Conservation (phyloP, 768 basidiomycete genomes). For the Mycena maculata region DNA sequence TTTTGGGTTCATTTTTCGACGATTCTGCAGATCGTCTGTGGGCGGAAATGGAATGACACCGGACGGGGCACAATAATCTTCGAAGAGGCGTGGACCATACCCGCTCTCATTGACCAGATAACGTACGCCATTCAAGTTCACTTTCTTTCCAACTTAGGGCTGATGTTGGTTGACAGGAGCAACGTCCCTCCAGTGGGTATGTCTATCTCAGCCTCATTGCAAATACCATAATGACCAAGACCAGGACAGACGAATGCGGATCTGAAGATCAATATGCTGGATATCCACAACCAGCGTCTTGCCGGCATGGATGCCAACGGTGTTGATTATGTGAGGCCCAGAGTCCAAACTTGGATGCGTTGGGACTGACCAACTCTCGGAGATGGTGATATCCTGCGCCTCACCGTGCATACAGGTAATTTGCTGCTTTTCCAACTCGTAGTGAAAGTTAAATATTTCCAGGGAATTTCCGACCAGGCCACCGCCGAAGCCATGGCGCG, state of each 20-base stretch:
- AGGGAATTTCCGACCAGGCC: constrained; percentile 48
- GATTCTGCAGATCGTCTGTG: constrained; percentile 5
- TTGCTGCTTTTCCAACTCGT: no score
- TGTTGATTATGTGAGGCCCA: constrained; percentile 49
- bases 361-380: background rate
- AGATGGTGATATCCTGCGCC: constrained; percentile 56
- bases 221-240: background rate
- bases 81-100: constrained; percentile 55
- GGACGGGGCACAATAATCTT: constrained; percentile 52
- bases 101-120: constrained; percentile 44
- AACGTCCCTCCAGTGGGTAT: constrained; percentile 20
- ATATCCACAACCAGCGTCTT: constrained; percentile 53
- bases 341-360: background rate
- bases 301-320: constrained; percentile 50
- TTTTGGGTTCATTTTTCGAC: no score
- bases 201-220: no score
- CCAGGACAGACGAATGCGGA: constrained; percentile 46
- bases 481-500: constrained; percentile 49
- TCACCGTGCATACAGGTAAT: constrained; percentile 49
- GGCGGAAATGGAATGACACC: constrained; percentile 45
- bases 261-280: constrained; percentile 48
- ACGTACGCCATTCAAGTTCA: constrained; percentile 27
- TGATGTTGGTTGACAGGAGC: constrained; percentile 18
- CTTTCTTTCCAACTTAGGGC: background rate
- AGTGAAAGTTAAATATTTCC: background rate